Percentiles rank a stretch among this genome's conserved stretches.
Evolutionary conservation across 202 grass and related monocot species (phyloP).

Genomic region (Hordeum pubiflorum): DNA sequence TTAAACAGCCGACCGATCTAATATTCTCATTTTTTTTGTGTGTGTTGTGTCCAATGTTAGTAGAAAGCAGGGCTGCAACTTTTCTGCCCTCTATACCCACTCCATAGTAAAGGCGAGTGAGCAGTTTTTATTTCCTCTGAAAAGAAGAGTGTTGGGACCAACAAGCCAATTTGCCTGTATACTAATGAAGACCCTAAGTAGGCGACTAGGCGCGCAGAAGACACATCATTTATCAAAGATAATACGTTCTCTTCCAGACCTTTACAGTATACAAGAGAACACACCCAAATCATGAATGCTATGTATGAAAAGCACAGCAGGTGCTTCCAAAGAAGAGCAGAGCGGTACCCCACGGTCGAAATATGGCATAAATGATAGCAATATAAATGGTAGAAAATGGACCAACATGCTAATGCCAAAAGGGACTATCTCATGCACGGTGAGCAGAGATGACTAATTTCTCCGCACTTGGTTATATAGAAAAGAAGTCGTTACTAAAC

Average conservation of each 20-base stretch:
- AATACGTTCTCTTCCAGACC: background rate
- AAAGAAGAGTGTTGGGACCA: conserved; percentile 26
- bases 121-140: conserved; percentile 15
- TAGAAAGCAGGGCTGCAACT: conserved; percentile 24
- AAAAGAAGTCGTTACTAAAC: background rate
- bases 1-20: background rate
- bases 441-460: background rate
- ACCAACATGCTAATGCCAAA: conserved; percentile 18
- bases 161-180: background rate
- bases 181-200: conserved; percentile 23
- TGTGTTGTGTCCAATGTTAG: conserved; percentile 1
- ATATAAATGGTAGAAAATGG: background rate
- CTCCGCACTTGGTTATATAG: background rate
- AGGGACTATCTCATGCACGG: background rate
- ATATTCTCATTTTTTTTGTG: conserved; percentile 12
- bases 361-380: background rate
- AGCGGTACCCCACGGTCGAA: background rate
- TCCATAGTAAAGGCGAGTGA: background rate
- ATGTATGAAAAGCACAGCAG: background rate
- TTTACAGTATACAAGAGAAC: conserved; percentile 19
- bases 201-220: background rate
- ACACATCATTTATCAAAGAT: conserved; percentile 25
- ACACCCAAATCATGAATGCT: conserved; percentile 2
- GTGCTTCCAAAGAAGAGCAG: conserved; percentile 6
- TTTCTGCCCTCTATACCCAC: conserved; percentile 25